These are phyloP conservation scores for Amanita polypyramis DNA, from an alignment of 768 basidiomycete genomes.

Conservation along the genomic window DNA sequence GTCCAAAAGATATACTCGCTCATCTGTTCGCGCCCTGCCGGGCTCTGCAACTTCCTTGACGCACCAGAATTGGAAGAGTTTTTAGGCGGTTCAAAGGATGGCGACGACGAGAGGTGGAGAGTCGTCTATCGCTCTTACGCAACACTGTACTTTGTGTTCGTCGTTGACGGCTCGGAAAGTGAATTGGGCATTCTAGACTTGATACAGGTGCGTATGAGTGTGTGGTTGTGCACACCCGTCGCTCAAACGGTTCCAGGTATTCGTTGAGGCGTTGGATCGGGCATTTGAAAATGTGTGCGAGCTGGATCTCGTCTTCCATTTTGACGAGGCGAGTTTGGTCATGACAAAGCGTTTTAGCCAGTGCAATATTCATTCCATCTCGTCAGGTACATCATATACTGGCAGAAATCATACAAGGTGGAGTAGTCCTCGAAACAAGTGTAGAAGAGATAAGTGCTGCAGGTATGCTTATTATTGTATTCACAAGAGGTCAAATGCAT, in stretches of 20 bases:
- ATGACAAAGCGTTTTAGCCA: not conserved
- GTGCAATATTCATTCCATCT: constrained; percentile 2
- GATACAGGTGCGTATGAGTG: constrained; percentile 73
- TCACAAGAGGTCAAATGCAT: not conserved
- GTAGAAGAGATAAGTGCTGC: constrained; percentile 72
- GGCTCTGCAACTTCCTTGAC: constrained; percentile 94
- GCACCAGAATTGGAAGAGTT: constrained; percentile 78
- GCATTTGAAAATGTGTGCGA: constrained; percentile 99
- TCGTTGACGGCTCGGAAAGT: constrained; percentile 93
- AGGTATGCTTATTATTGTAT: constrained; percentile 32
- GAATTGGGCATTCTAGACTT: constrained; percentile 93
- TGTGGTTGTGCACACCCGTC: not conserved
- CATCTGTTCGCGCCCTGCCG: constrained; percentile 68
- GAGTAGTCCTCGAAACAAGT: constrained; percentile 92
- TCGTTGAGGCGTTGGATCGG: constrained; percentile 92
- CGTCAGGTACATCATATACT: constrained; percentile 86
- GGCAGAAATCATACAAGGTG: constrained; percentile 94
- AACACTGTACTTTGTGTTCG: constrained; percentile 94
- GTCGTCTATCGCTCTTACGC: constrained; percentile 96
- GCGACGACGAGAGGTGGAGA: constrained; percentile 52
- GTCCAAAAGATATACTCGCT: constrained; percentile 88
- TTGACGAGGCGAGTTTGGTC: constrained; percentile 68
- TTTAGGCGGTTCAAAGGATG: constrained; percentile 44
- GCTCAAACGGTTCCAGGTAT: constrained; percentile 50
- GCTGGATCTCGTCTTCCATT: constrained; percentile 95